phyloP scores from a whole-genome alignment of 768 basidiomycete genomes.

The Mycena epipterygia region DNA sequence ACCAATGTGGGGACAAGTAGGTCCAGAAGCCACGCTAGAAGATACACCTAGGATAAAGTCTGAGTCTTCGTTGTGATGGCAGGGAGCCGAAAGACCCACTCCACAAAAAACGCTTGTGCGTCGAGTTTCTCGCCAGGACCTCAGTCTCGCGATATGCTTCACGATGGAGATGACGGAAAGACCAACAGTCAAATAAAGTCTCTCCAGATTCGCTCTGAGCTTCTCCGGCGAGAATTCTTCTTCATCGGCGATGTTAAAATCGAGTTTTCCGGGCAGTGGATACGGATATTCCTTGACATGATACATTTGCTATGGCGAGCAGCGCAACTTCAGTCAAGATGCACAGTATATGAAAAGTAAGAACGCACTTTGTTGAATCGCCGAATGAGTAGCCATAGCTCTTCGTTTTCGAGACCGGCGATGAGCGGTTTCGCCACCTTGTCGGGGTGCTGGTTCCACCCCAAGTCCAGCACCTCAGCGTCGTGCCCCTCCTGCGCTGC shows the following conservation, averaged over 20 bases:
- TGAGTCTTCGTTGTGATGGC: slow-evolving; percentile 16
- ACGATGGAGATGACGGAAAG: slow-evolving; percentile 38
- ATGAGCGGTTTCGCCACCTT: slow-evolving; percentile 46
- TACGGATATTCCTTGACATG: slow-evolving; percentile 50
- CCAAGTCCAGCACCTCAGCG: slow-evolving; percentile 24
- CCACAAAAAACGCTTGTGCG: slow-evolving; percentile 47
- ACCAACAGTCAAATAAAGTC: slow-evolving; percentile 55
- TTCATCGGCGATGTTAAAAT: slow-evolving; percentile 52
- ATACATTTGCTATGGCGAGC: slow-evolving; percentile 50
- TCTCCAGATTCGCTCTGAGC: slow-evolving; percentile 54
- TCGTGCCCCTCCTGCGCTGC: slow-evolving; percentile 15
- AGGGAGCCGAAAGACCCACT: slow-evolving; percentile 21
- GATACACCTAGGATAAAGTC: slow-evolving; percentile 41
- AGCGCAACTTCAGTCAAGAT: slow-evolving; percentile 12
- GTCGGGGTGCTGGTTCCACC: slow-evolving; percentile 24
- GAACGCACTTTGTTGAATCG: slow-evolving; percentile 56
- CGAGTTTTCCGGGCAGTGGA: slow-evolving; percentile 48
- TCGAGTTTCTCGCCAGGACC: slow-evolving; percentile 56
- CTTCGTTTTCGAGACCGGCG: slow-evolving; percentile 53
- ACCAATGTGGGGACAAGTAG: slow-evolving; percentile 51
- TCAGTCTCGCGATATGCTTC: slow-evolving; percentile 54
- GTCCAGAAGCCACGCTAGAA: slow-evolving; percentile 53
- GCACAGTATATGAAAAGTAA: slow-evolving; percentile 2
- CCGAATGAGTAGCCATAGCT: slow-evolving; percentile 53
- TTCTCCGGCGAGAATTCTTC: slow-evolving; percentile 61